Evolutionary conservation across 768 basidiomycete genomes (phyloP).

Genomic region (Cystofilobasidium macerans): DNA sequence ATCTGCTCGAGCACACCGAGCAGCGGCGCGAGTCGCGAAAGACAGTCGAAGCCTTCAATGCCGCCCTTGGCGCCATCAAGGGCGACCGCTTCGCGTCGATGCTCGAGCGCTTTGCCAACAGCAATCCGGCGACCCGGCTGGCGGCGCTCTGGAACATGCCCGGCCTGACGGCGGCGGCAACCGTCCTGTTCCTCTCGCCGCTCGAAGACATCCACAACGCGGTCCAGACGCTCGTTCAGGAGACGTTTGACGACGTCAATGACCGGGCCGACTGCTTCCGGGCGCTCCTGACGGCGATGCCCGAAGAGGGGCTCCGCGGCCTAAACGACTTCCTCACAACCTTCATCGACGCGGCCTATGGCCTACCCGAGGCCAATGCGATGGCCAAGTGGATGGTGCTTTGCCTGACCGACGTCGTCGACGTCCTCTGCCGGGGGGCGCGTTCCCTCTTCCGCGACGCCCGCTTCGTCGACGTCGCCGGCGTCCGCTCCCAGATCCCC

Average conservation of each 20-base stretch:
- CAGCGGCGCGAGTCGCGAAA: slow-evolving; percentile 11
- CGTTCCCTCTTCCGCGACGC: slow-evolving; percentile 27
- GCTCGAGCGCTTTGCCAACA: slow-evolving; percentile 57
- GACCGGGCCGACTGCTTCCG: slow-evolving; percentile 78
- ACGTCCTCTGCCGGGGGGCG: slow-evolving; percentile 63
- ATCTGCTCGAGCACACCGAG: slow-evolving; percentile 42
- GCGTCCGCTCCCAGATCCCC: slow-evolving; percentile 48
- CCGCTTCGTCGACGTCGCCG: slow-evolving; percentile 39
- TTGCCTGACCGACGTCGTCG: slow-evolving; percentile 84
- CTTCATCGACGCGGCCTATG: slow-evolving; percentile 58
- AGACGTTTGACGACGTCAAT: slow-evolving; percentile 75
- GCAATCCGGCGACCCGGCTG: slow-evolving; percentile 45
- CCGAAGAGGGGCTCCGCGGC: slow-evolving; percentile 58
- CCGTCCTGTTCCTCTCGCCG: slow-evolving; percentile 70
- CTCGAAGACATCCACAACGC: slow-evolving; percentile 60
- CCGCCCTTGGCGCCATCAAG: slow-evolving; percentile 46
- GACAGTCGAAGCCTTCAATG: slow-evolving; percentile 45
- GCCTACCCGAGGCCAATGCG: slow-evolving; percentile 59
- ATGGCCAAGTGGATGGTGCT: slow-evolving; percentile 82
- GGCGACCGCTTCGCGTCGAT: slow-evolving; percentile 54
- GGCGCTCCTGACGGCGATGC: slow-evolving; percentile 56
- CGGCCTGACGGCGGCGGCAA: slow-evolving; percentile 51
- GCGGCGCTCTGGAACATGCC: slow-evolving; percentile 49
- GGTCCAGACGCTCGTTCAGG: slow-evolving; percentile 66
- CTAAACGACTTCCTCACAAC: slow-evolving; percentile 55